Conservation (phyloP, 345 rosid species). For the Boechera divaricarpa region DNA sequence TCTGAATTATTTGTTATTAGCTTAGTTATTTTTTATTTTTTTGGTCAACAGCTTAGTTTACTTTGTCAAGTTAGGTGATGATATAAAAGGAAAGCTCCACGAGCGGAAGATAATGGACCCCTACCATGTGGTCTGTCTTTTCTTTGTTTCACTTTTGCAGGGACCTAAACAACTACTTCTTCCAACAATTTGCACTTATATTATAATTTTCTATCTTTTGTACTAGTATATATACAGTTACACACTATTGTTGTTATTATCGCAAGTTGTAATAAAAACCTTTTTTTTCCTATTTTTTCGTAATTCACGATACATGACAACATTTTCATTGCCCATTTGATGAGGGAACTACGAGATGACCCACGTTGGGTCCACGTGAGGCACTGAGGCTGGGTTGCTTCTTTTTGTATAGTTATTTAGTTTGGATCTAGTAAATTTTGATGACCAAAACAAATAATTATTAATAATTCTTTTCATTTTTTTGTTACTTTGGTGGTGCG, state of each 20-base stretch:
- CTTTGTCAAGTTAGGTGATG: conserved; percentile 27
- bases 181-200: conserved; percentile 26
- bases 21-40: background rate
- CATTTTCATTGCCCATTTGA: conserved; percentile 37
- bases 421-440: background rate
- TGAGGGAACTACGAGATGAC: conserved; percentile 34
- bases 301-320: conserved; percentile 40
- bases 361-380: conserved; percentile 44
- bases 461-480: too few species aligned
- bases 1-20: conserved; percentile 2
- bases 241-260: conserved; percentile 6
- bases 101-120: conserved; percentile 39
- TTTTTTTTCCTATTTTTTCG: conserved; percentile 23
- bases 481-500: too few species aligned
- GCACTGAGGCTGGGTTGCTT: conserved; percentile 1
- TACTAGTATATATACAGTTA: background rate
- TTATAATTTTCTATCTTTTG: background rate
- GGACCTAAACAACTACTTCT: conserved; percentile 37
- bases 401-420: conserved; percentile 1
- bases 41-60: conserved; percentile 1
- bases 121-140: conserved; percentile 40
- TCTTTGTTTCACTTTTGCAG: conserved; percentile 12
- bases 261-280: conserved; percentile 26
- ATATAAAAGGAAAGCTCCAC: conserved; percentile 43
- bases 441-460: too few species aligned